Evolutionary conservation across 2,329 filamentous ascomycete genomes (phyloP), one percentile per base, ranked within the genome.

Genomic region (Diaporthe sp.): DNA sequence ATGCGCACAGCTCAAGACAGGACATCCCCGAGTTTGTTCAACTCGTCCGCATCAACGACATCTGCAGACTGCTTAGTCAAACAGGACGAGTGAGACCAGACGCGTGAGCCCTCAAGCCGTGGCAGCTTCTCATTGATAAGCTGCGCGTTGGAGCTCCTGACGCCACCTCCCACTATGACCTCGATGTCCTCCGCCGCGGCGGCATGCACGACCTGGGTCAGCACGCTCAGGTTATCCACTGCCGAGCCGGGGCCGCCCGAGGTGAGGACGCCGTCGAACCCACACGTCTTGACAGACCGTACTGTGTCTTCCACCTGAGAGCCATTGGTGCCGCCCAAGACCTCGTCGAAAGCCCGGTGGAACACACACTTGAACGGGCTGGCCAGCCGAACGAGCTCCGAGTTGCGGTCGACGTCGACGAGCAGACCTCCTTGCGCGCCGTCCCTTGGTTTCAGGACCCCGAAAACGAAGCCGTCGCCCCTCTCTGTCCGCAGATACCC

Each of bases 381-480:
- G 0, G 88, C 86, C 19, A 83, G 79, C 3, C 77, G 54, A 0
- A 89, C 81, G 5, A 91, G 84, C 69, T 77, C 76, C 3, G 45
- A 70, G 78, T 86, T 88, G 58, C 82, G 78, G n/a, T 79, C 77
- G 9, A 78, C 76, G 76, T 91, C 86, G n/a, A 90, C 75, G 22
- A 61, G 76, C 45, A 83, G 60, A 50, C 17, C 54, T 50, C 3
- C 35, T 57, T 0, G 19, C 15, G 15, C 54, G 35, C 28, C 54
- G 19, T 54, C 42, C 33, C 6, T 17, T 71, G 58, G 30, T 45
- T 71, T 75, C 17, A 91, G 76, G 2, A 88, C 80, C 6, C 89
- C 89, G 77, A 91, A 89, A 10, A 91, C 89, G 77, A 91, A 91
- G 1, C 88, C 88, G 76, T 91, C 89, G 5, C 88, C 88, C 19